Conservation (phyloP, 768 basidiomycete genomes). For the Plicaturopsis crispa region DNA sequence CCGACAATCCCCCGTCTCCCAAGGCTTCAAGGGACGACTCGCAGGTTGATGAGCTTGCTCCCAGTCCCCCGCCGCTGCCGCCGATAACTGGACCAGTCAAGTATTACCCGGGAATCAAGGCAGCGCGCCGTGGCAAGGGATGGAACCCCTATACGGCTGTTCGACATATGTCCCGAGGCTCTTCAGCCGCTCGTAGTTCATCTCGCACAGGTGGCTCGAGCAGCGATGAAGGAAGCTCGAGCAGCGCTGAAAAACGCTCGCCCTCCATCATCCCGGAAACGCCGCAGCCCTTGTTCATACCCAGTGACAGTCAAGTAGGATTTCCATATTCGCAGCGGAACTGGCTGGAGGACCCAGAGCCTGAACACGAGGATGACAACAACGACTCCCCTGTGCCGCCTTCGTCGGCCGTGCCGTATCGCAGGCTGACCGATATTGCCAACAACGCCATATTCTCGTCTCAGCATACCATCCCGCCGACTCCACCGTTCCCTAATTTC, state of each 20-base stretch:
- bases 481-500: conserved; percentile 10
- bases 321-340: conserved; percentile 47
- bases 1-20: neutral
- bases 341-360: conserved; percentile 26
- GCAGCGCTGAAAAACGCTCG: neutral
- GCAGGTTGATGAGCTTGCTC: too few species aligned
- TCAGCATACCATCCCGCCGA: conserved; percentile 24
- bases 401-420: conserved; percentile 23
- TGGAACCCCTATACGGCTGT: neutral
- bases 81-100: too few species aligned
- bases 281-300: conserved; percentile 38
- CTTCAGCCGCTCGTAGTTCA: neutral
- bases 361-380: conserved; percentile 32
- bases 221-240: neutral
- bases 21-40: too few species aligned
- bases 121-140: neutral
- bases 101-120: too few species aligned
- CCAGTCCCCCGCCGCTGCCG: too few species aligned
- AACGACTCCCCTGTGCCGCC: conserved; percentile 10
- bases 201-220: neutral
- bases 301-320: conserved; percentile 42
- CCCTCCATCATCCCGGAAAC: neutral
- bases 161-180: neutral
- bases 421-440: conserved; percentile 48
- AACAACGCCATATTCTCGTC: conserved; percentile 24